Conservation (phyloP, 768 basidiomycete genomes). For the Agaricus subrufescens region DNA sequence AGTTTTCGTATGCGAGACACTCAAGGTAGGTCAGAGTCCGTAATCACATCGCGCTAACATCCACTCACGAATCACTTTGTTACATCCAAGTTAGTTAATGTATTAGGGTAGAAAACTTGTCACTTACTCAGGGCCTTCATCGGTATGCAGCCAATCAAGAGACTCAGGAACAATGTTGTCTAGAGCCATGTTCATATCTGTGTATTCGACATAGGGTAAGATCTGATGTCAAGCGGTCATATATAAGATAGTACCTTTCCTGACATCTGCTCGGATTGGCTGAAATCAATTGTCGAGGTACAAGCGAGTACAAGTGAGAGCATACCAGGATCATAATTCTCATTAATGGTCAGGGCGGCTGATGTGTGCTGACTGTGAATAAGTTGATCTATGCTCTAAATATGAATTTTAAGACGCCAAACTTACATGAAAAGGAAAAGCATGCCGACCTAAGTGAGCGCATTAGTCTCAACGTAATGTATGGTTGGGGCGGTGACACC, state of each 20-base stretch:
- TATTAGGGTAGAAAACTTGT: not conserved
- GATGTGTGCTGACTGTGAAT: slow-evolving; percentile 56
- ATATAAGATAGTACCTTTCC: slow-evolving; percentile 21
- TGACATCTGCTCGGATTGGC: slow-evolving; percentile 22
- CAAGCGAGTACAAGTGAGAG: not conserved
- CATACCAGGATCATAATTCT: slow-evolving; percentile 81
- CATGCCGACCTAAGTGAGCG: slow-evolving; percentile 66
- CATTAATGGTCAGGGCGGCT: slow-evolving; percentile 79
- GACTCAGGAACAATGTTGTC: slow-evolving; percentile 85
- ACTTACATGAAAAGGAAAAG: slow-evolving; percentile 83
- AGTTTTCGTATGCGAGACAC: slow-evolving; percentile 89
- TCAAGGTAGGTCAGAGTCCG: slow-evolving; percentile 20
- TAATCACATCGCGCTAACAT: not conserved
- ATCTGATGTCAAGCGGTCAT: no score
- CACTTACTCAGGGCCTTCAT: slow-evolving; percentile 88
- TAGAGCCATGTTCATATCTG: slow-evolving; percentile 94
- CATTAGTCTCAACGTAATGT: not conserved
- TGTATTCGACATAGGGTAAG: no score
- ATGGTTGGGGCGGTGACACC: slow-evolving; percentile 9
- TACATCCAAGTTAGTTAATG: slow-evolving; percentile 2
- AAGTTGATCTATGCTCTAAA: not conserved
- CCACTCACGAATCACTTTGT: slow-evolving; percentile 72
- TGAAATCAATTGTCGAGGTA: slow-evolving; percentile 24
- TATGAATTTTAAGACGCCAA: not conserved
- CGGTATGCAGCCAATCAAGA: slow-evolving; percentile 79